Base-by-base conservation (phyloP, 2,329 filamentous ascomycete species). In the Diaporthe helianthi region DNA sequence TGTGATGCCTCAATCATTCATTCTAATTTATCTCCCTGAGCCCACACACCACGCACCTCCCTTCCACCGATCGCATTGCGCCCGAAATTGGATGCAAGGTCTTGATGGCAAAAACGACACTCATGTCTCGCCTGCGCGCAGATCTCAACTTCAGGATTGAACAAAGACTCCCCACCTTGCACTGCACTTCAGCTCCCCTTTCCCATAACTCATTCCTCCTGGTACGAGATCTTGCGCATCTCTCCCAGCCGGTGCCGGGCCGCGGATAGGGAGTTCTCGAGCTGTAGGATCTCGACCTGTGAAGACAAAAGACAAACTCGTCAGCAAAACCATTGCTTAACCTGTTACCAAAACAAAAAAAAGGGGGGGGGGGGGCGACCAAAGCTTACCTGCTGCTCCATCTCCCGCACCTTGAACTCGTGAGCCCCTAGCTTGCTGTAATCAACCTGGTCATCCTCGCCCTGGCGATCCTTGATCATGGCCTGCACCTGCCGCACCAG, bases 401-500 rank as follows among this genome's bases (percentile, higher is more conserved):
- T 99, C 83, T 99, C 94, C 75, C 92, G 88, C 64, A 98, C 94
- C 87, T 99, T 99, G 86, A 99, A 98, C 83, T 99, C 96, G 81
- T 98, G 95, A 38, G 92, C 90, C 72, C 93, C 94, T 55, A 99
- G 84, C 83, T 94, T 93, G 52, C 87, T 85, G 81, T 98, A 99
- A 80, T 99, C 96, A 26, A 97, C 89, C 63, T 87, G 85, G 67
- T 97, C 94, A 44, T 95, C 93, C 52, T 93, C 93, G 72, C 88
- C 86, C 78, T 93, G 90, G 76, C 93, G 90, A 80, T 97, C 92
- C 78, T 92, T 91, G 80, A 99, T 98, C 83, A 99, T 95, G 75
- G 86, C 89, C 83, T 98, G 96, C 36, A 99, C 96, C 81, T 98
- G 96, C 74, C 94, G 87, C 68, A 99, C 96, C 53, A 99, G 85